These are phyloP conservation scores for Russula foetens DNA, from an alignment of 768 basidiomycete genomes.

Conservation along the genomic window DNA sequence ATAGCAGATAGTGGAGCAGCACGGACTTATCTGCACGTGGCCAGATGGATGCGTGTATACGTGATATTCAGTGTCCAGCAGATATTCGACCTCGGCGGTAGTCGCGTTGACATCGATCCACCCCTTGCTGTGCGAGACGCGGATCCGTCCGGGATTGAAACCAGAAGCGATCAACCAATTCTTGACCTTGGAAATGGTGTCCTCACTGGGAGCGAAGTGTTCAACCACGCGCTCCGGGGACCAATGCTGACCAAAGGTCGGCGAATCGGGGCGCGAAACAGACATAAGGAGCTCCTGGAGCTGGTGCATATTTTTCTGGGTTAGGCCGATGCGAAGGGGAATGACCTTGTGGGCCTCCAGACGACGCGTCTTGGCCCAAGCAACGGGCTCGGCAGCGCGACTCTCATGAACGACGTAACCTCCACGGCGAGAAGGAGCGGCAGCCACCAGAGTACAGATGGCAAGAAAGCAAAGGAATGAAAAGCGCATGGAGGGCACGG, in stretches of 20 bases:
- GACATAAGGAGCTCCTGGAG: slow-evolving; percentile 36
- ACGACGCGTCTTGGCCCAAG: slow-evolving; percentile 29
- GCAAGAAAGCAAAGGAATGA: slow-evolving; percentile 13
- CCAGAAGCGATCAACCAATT: slow-evolving; percentile 35
- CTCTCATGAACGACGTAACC: slow-evolving; percentile 33
- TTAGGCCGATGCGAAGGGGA: slow-evolving; percentile 40
- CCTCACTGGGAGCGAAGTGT: slow-evolving; percentile 35
- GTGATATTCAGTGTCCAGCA: slow-evolving; percentile 36
- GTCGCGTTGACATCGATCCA: slow-evolving; percentile 38
- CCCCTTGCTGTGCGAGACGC: slow-evolving; percentile 27
- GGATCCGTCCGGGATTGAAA: slow-evolving; percentile 29
- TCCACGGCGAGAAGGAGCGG: slow-evolving; percentile 12
- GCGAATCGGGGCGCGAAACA: slow-evolving; percentile 37
- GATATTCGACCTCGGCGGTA: slow-evolving; percentile 35
- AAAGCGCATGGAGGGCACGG: not conserved
- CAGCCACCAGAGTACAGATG: slow-evolving; percentile 18
- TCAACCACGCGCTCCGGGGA: slow-evolving; percentile 31
- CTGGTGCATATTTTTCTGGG: slow-evolving; percentile 34
- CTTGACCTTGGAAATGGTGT: slow-evolving; percentile 32
- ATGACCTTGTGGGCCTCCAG: slow-evolving; percentile 28
- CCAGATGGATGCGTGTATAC: slow-evolving; percentile 35
- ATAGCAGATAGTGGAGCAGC: not conserved
- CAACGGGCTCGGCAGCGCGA: slow-evolving; percentile 28
- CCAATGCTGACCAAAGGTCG: slow-evolving; percentile 41
- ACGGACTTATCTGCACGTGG: slow-evolving; percentile 30